Base-by-base conservation (phyloP, 208 protist species). In the Leishmania mexicana region DNA sequence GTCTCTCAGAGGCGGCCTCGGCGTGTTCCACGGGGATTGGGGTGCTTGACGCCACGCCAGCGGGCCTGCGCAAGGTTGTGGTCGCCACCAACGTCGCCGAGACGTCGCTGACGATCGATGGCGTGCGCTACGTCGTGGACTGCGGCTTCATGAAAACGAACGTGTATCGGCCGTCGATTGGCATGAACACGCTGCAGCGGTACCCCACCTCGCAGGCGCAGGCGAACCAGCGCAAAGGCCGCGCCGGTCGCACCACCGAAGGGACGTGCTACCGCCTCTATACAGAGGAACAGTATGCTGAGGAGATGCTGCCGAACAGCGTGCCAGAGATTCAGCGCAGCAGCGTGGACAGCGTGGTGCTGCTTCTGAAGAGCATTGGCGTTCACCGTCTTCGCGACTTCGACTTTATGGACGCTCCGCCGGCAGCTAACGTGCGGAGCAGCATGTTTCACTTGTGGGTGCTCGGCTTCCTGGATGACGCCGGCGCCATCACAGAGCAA, bases 51-150 rank as follows among this genome's bases (percentile, higher is more conserved):
- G 88, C 96, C 47, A 95, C 98, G 1, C 96, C 96, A n/a, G 62
- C 86, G 31, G 96, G 97, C 19, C 83, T 83, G 71, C 90, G 99
- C n/a, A 99, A 99, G 91, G 99, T 98, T 82, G 98, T 99, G 49
- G 98, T 99, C 0, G 96, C 99, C 6, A 99, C 99, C 35, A 99
- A 99, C 88, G 99, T 99, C 78, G 99, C 99, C 24, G 99, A 99
- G 87, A 99, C 99, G 8, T 99, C 98, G 24, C 88, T 99, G 1
- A 99, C 99, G 28, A 99, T 99, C 42, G 98, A 99, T 85, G 99
- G 95, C n/a, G 93, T 98, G 75, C 89, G 90, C 68, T 98, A 96
- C 81, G 96, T 99, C 24, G 94, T 99, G 38, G 99, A 99, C 85
- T 91, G 88, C 76, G 99, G 99, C 28, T 99, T 98, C 90, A 98